Base-by-base conservation (phyloP, 2,329 filamentous ascomycete species). In the Xylariaceae sp. region DNA sequence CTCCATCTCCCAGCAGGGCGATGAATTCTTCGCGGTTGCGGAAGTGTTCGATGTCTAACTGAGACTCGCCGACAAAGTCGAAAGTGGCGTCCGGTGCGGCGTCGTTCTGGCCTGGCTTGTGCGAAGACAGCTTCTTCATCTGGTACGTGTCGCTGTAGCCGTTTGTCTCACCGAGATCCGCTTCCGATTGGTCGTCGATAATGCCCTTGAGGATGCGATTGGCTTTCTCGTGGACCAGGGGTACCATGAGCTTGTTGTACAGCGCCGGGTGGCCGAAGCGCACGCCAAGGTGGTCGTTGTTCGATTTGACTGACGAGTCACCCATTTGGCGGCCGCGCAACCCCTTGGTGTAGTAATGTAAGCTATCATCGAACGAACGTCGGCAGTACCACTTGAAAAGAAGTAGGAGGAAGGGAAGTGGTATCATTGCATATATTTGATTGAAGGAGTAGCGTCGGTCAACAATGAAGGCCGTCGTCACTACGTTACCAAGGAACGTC, bases 191-290 rank as follows among this genome's bases (percentile, higher is more conserved):
- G 13, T 91, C 92, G 13, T 84, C 85, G 72, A 96, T 96, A 49
- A 97, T 81, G 47, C 88, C 83, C n/a, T 87, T 86, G 8, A 97
- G 81, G 41, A 93, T 80, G 59, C 93, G 90, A 67, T 92, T 89
- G 2, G 90, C 89, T 74, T 88, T 94, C 58, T 89, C 88, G 67
- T 94, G 88, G 2, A 97, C 93, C 91, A 97, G 96, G 3, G 93
- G 93, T 0, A 91, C 95, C 67, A 93, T 92, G n/a, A 97, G 80
- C 4, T 89, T 88, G 73, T 88, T 89, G 77, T 93, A 96, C 13
- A 97, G 80, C 2, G 90, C 92, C 1, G 93, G 93, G 71, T 97
- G 90, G 2, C 91, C 92, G 70, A 96, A 97, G 30, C 88, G 83
- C 18, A 85, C 86, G 59, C 82, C 87, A 58, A 91, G 81, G 67